Conservation (phyloP, 148 eudicot species). For the Rhododendron ferrugineum region DNA sequence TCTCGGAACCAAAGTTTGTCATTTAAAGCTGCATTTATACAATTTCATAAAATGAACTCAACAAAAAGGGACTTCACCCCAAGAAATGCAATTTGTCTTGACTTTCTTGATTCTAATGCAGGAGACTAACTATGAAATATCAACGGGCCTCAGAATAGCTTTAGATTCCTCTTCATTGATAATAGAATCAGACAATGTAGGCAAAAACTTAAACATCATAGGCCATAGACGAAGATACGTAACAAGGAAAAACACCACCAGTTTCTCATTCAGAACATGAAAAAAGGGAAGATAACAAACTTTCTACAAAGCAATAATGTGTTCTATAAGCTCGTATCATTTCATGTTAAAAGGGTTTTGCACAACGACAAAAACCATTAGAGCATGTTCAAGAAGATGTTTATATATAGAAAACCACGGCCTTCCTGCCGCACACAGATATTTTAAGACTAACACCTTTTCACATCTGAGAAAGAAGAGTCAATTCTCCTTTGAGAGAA, state of each 20-base stretch:
- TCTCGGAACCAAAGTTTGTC: no score
- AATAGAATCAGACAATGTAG: slow-evolving; percentile 7
- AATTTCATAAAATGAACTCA: no score
- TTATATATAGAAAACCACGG: background rate
- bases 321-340: background rate
- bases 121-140: background rate
- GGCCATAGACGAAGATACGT: background rate
- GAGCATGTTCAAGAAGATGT: background rate
- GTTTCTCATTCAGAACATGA: background rate
- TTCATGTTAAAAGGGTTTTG: background rate
- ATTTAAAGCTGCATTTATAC: no score
- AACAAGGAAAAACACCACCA: background rate
- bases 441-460: slow-evolving; percentile 42
- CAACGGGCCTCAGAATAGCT: slow-evolving; percentile 15
- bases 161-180: background rate
- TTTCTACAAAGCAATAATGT: background rate
- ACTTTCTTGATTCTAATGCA: no score
- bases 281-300: background rate
- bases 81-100: no score
- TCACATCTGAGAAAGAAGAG: slow-evolving; percentile 93
- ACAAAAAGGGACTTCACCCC: no score
- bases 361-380: background rate
- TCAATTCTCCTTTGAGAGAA: no score
- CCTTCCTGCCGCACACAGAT: background rate
- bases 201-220: background rate